Evolutionary conservation across 352 stramenopile genomes (phyloP).

Genomic region (Peronospora destructor): DNA sequence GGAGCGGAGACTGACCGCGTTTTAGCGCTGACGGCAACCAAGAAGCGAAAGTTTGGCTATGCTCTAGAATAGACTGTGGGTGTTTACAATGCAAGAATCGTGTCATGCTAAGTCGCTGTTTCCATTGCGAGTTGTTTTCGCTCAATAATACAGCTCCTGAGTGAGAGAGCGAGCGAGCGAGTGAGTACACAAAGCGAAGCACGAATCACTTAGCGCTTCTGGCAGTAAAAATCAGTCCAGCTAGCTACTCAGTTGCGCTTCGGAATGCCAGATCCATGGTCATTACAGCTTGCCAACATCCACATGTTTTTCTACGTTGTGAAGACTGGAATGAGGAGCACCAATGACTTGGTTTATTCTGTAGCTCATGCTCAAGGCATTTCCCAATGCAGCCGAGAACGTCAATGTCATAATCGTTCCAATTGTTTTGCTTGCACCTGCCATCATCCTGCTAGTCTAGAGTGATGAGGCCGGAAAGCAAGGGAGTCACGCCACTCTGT

Average conservation of each 20-base stretch:
- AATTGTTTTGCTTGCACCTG: neutral
- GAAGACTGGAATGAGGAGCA: constrained; percentile 78
- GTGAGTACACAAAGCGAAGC: too few relatives aligned
- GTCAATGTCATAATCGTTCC: constrained; percentile 7
- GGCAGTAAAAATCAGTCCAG: too few relatives aligned
- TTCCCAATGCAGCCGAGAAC: constrained; percentile 2
- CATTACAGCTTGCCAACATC: constrained; percentile 79
- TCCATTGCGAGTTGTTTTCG: too few relatives aligned
- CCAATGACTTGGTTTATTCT: constrained; percentile 27
- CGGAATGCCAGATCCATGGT: constrained; percentile 79
- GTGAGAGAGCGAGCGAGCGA: too few relatives aligned
- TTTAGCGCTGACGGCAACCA: too few relatives aligned
- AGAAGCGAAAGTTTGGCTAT: too few relatives aligned
- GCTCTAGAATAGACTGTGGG: too few relatives aligned
- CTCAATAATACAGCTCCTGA: too few relatives aligned
- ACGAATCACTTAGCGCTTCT: too few relatives aligned
- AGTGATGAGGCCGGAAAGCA: constrained; percentile 19
- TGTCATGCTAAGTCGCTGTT: too few relatives aligned
- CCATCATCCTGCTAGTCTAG: constrained; percentile 8
- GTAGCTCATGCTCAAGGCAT: neutral
- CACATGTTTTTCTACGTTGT: constrained; percentile 83
- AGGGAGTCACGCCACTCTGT: constrained; percentile 28
- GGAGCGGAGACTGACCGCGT: too few relatives aligned
- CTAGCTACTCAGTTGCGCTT: constrained; percentile 82
- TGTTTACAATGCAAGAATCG: too few relatives aligned